Evolutionary conservation across 352 stramenopile genomes (phyloP).

Genomic region (Phytophthora syringae): DNA sequence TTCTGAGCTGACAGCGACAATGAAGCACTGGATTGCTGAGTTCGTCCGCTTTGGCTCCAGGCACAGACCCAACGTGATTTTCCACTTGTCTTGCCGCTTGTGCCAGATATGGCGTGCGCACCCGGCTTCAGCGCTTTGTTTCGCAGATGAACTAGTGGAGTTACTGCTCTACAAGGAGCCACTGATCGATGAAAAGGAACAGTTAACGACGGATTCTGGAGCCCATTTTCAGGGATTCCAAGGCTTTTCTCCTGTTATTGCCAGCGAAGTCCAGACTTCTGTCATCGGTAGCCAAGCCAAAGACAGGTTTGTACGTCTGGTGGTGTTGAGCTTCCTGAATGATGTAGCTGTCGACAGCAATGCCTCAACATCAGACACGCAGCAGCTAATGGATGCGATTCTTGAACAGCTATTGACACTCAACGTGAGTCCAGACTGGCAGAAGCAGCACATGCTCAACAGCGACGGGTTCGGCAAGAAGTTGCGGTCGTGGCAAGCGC

Average conservation of each 20-base stretch:
- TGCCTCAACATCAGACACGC: conserved; percentile 10
- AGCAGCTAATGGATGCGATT: conserved; percentile 46
- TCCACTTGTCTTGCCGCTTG: conserved; percentile 74
- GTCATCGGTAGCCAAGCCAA: conserved; percentile 48
- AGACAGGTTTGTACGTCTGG: conserved; percentile 71
- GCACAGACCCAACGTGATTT: conserved; percentile 80
- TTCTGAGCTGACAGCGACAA: conserved; percentile 26
- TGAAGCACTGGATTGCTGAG: conserved; percentile 69
- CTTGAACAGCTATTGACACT: conserved; percentile 51
- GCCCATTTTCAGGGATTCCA: conserved; percentile 34
- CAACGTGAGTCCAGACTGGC: conserved; percentile 65
- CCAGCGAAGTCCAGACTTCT: conserved; percentile 12
- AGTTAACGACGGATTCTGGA: conserved; percentile 33
- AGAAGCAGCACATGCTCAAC: conserved; percentile 88
- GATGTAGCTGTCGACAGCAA: conserved; percentile 47
- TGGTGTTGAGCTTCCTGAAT: conserved; percentile 73
- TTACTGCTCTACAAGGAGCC: conserved; percentile 83
- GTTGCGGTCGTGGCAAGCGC: conserved; percentile 78
- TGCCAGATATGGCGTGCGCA: conserved; percentile 69
- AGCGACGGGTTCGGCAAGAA: conserved; percentile 83
- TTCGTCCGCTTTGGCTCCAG: conserved; percentile 61
- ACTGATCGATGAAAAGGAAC: conserved; percentile 71
- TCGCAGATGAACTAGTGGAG: conserved; percentile 70
- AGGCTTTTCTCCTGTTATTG: conserved; percentile 14
- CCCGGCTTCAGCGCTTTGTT: conserved; percentile 51